A percentile compares a stretch with the other conserved stretches of the same genome.
phyloP scores from a whole-genome alignment of 2,329 filamentous ascomycete genomes.

The Monosporascus sp. region DNA sequence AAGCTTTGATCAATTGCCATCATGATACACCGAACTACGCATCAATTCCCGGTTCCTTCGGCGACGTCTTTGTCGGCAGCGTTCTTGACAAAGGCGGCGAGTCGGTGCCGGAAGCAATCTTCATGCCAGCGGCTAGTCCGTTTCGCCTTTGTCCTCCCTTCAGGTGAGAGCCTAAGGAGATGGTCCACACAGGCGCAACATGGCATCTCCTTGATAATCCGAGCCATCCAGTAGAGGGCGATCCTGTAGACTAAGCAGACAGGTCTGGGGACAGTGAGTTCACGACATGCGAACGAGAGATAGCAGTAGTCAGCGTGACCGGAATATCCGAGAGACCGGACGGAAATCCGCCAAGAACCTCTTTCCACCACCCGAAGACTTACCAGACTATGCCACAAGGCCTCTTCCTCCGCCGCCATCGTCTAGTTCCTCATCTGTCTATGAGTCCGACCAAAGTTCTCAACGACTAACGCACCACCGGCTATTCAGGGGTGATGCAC shows the following conservation, averaged over 20 bases:
- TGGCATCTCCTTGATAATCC: not conserved
- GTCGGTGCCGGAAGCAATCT: not conserved
- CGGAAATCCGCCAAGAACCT: not conserved
- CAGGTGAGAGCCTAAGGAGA: not conserved
- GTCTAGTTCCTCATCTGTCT: conserved; percentile 12
- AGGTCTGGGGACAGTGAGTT: too few relatives aligned
- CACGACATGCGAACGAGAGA: not conserved
- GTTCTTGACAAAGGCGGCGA: not conserved
- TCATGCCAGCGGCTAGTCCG: not conserved
- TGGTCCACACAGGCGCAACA: not conserved
- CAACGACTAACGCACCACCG: conserved; percentile 1
- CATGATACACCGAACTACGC: too few relatives aligned
- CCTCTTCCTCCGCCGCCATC: conserved; percentile 14
- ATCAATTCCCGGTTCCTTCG: not conserved
- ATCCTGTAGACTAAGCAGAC: not conserved
- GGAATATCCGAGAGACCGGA: not conserved
- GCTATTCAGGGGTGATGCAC: not conserved
- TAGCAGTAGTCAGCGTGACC: not conserved
- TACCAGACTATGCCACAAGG: conserved; percentile 12
- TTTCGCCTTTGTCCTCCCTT: not conserved
- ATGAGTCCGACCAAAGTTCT: conserved; percentile 7
- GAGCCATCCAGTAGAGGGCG: not conserved
- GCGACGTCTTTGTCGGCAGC: not conserved
- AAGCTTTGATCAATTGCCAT: not conserved
- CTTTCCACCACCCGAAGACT: conserved; percentile 10